A percentile compares a stretch with the other conserved stretches of the same genome.
These are phyloP conservation scores for Chiua sp. DNA, from an alignment of 1,284 basidiomycete species.

Conservation along the genomic window DNA sequence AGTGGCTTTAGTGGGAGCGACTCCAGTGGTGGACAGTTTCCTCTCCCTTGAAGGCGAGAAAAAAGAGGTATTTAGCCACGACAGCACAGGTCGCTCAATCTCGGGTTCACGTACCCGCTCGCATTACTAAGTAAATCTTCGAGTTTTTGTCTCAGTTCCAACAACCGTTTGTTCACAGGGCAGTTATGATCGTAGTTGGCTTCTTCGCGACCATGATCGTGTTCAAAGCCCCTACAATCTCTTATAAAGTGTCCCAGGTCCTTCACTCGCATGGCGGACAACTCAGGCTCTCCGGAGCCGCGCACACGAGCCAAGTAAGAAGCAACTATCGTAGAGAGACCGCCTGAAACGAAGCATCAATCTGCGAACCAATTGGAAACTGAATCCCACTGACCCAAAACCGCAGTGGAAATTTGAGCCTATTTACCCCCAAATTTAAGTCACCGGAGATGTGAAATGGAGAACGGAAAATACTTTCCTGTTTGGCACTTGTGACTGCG, in stretches of 20 bases:
- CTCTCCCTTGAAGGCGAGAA: conserved; percentile 20
- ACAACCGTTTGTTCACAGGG: conserved; percentile 20
- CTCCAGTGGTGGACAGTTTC: conserved; percentile 25
- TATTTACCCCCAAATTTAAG: conserved; percentile 7
- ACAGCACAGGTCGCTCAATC: not conserved
- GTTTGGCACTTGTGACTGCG: conserved; percentile 41
- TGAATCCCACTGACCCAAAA: conserved; percentile 25
- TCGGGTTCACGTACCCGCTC: conserved; percentile 22
- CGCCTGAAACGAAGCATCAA: conserved; percentile 43
- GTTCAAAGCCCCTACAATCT: conserved; percentile 56
- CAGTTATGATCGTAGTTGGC: not conserved
- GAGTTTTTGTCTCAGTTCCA: conserved; percentile 35
- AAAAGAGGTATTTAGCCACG: not conserved
- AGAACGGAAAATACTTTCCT: conserved; percentile 33
- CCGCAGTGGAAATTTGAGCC: conserved; percentile 30
- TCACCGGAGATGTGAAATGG: not conserved
- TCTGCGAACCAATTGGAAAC: not conserved
- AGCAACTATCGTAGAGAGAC: conserved; percentile 65
- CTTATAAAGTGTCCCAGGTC: conserved; percentile 70
- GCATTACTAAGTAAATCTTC: conserved; percentile 47
- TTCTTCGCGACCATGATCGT: conserved; percentile 58
- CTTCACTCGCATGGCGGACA: conserved; percentile 54
- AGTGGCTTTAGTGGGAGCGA: not conserved
- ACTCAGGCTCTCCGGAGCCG: conserved; percentile 70
- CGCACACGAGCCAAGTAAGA: conserved; percentile 72